Base-by-base conservation (phyloP, 1,284 basidiomycete genomes). In the Trichosporon coremiiforme region DNA sequence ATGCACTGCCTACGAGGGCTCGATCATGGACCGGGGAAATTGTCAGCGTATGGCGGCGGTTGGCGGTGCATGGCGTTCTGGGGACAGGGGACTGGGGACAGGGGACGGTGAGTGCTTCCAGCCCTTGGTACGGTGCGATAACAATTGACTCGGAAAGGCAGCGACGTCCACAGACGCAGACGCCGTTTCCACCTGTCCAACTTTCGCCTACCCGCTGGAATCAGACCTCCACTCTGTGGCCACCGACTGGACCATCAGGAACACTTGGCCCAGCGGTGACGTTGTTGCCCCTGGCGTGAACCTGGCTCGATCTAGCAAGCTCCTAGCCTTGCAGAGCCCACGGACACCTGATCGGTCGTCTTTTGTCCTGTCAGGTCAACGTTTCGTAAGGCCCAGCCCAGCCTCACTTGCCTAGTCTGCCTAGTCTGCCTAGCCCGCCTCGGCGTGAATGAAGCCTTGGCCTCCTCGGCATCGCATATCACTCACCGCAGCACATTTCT, bases 391-490 rank as follows among this genome's bases (percentile, higher is more conserved):
- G 41, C 41, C n/a, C n/a, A n/a, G n/a, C n/a, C n/a, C n/a, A n/a
- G n/a, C n/a, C n/a, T n/a, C n/a, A n/a, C n/a, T n/a, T 45, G 41
- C 41, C 13, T 45, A 15, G n/a, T n/a, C n/a, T n/a, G n/a, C 47
- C 17, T 22, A 22, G 1, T 8, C 45, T 65, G 2, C 5, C 45
- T 17, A 47, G 45, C 45, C 33, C 8, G 10, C 36, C 36, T 10
- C 12, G 36, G 12, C 12, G 36, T n/a, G n/a, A n/a, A n/a, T 38
- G 36, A 38, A 53, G 47, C 47, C 47, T 53, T 53, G 47, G 47
- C 47, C 47, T 53, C 47, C 47, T 53, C 47, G 47, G 47, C 47
- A 22, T 53, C 47, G 47, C 47, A 53, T 22, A 45, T 38, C 25
- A 22, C n/a, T 2, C 3, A 4, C 9, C n/a, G n/a, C n/a, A n/a